Evolutionary conservation across 2,329 filamentous ascomycete species (phyloP), one percentile per base, ranked within the genome.

Genomic region (Aureobasidium sp.): DNA sequence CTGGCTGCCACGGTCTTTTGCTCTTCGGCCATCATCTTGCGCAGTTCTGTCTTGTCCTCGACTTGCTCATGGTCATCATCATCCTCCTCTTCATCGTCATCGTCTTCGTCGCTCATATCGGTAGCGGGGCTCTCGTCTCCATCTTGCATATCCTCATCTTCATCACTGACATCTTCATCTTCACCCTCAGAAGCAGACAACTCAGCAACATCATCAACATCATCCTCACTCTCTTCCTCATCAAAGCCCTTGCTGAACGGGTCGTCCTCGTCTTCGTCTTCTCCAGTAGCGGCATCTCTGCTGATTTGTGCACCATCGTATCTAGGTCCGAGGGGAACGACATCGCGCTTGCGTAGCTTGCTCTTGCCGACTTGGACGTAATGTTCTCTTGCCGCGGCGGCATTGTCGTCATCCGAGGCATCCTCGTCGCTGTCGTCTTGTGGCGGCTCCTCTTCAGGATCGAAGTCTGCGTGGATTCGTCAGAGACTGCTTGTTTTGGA

Each of bases 301-400:
- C 90, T 94, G 42, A 98, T 87, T 55, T 88, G 88, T 23, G 92
- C 86, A 15, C 95, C 95, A 68, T 90, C 86, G 78, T 98, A 98
- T 75, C 93, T 88, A 18, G 91, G 90, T 0, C 94, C 95, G 1
- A 98, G 83, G 0, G 88, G 81, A 23, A 91, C 80, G 29, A 86
- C 85, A 40, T 93, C 90, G 66, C 89, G 89, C 75, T 93, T 91
- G 69, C 94, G 90, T 71, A 98, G 82, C 76, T 93, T 95, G 81
- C 92, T 96, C 84, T 95, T 96, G 25, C 90, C 92, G 38, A 97
- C 93, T 61, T 86, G 80, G 50, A 92, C 87, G 76, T 98, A 98
- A 77, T 98, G 95, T 73, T 97, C 95, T 38, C 95, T 92, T 25
- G 92, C 94, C 15, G 85, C 84, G 27, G 60, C 40, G 38, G 50